Evolutionary conservation across 2,329 filamentous ascomycete species (phyloP).

Genomic region (Endoconidiophora polonica): DNA sequence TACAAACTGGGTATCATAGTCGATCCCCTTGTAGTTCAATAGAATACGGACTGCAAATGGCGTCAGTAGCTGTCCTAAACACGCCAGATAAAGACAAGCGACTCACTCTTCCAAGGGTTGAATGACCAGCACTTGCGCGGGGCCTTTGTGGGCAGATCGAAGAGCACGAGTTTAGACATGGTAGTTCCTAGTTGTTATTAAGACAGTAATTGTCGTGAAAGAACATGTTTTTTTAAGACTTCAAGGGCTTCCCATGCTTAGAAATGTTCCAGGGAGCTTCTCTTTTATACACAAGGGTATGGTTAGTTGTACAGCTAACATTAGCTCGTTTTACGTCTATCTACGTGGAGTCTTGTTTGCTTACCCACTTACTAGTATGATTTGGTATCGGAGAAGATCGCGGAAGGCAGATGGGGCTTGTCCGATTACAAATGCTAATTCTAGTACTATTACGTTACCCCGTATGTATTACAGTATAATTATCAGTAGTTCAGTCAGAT

Average conservation of each 20-base stretch:
- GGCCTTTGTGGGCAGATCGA: slow-evolving; percentile 42
- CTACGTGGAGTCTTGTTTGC: no score
- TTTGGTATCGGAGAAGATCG: no score
- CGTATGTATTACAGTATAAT: no score
- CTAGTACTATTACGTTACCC: no score
- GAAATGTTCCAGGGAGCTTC: background rate
- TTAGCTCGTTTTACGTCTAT: no score
- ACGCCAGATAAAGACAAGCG: slow-evolving; percentile 10
- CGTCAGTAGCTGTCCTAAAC: slow-evolving; percentile 2
- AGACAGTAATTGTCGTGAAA: background rate
- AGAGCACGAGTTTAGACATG: slow-evolving; percentile 31
- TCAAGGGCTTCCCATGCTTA: background rate
- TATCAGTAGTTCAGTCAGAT: no score
- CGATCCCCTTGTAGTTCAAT: slow-evolving; percentile 50
- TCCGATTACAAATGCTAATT: no score
- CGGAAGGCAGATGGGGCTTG: no score
- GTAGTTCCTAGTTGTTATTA: background rate
- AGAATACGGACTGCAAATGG: slow-evolving; percentile 38
- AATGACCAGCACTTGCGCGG: slow-evolving; percentile 40
- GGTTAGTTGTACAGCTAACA: no score
- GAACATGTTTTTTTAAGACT: background rate
- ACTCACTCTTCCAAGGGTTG: slow-evolving; percentile 54
- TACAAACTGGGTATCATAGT: slow-evolving; percentile 52
- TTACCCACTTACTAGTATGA: no score
- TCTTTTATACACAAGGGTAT: background rate